Conservation (phyloP, 2,329 filamentous ascomycete genomes). For the Xylaria sp. region DNA sequence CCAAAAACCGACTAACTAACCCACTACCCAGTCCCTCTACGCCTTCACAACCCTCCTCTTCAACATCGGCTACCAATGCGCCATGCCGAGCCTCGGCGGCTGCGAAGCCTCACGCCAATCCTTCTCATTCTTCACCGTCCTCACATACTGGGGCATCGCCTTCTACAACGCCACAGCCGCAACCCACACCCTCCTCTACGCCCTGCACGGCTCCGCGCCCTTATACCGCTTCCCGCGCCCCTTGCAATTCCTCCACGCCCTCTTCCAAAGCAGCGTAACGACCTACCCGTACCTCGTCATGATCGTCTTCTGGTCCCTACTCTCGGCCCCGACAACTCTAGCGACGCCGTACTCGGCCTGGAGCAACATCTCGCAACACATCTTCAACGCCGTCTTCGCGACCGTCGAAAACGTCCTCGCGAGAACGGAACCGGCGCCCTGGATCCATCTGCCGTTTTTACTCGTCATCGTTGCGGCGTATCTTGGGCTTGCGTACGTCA, state of each 20-base stretch:
- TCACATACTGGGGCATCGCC: slow-evolving; percentile 76
- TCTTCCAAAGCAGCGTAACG: slow-evolving; percentile 59
- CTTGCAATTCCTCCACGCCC: slow-evolving; percentile 59
- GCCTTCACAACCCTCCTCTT: slow-evolving; percentile 64
- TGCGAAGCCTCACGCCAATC: slow-evolving; percentile 45
- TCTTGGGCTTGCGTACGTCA: slow-evolving; percentile 68
- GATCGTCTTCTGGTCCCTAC: slow-evolving; percentile 62
- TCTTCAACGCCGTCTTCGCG: slow-evolving; percentile 66
- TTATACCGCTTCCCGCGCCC: slow-evolving; percentile 55
- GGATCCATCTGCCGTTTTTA: slow-evolving; percentile 62
- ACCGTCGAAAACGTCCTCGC: slow-evolving; percentile 70
- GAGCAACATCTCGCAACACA: slow-evolving; percentile 69
- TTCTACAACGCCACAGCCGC: slow-evolving; percentile 71
- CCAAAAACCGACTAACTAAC: slow-evolving; percentile 8
- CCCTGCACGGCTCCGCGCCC: slow-evolving; percentile 46
- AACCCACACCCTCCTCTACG: slow-evolving; percentile 65
- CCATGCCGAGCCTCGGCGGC: slow-evolving; percentile 40
- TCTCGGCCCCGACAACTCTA: slow-evolving; percentile 63
- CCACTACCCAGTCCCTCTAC: slow-evolving; percentile 48
- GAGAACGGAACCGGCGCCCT: slow-evolving; percentile 53
- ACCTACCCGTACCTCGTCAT: slow-evolving; percentile 65
- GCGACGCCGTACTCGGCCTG: slow-evolving; percentile 48
- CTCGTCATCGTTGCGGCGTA: slow-evolving; percentile 68
- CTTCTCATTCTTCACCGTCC: slow-evolving; percentile 78
- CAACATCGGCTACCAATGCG: slow-evolving; percentile 60